Conservation (phyloP, 495 filamentous ascomycete species). For the Neurospora sublineolata region DNA sequence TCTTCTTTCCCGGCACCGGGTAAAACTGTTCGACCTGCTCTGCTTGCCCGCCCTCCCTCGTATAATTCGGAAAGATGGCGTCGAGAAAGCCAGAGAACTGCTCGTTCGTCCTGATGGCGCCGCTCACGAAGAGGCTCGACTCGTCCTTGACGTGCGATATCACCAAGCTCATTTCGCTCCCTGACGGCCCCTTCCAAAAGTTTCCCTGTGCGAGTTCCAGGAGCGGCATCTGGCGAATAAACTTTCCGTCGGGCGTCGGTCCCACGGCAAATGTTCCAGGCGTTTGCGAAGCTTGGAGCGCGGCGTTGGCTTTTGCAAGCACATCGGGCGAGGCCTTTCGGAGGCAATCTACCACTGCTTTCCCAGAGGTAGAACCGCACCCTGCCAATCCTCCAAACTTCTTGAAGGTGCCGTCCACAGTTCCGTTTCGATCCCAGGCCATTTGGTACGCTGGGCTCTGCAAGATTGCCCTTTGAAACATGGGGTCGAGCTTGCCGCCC, state of each 20-base stretch:
- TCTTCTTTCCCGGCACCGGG: conserved; percentile 11
- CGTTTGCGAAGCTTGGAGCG: conserved; percentile 19
- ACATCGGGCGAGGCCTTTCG: conserved; percentile 22
- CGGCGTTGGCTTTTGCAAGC: conserved; percentile 31
- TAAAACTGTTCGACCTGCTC: conserved; percentile 25
- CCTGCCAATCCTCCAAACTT: conserved; percentile 34
- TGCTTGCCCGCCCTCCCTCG: conserved; percentile 19
- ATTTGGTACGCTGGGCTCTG: conserved; percentile 38
- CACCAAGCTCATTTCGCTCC: conserved; percentile 12
- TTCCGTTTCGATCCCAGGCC: conserved; percentile 29
- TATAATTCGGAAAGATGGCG: conserved; percentile 28
- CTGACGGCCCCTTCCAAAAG: conserved; percentile 28
- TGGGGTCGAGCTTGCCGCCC: conserved; percentile 37
- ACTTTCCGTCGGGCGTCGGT: conserved; percentile 33
- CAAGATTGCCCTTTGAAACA: conserved; percentile 35
- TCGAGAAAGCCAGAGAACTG: conserved; percentile 41
- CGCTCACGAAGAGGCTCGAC: conserved; percentile 25
- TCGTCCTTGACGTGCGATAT: conserved; percentile 32
- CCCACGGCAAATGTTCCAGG: conserved; percentile 34
- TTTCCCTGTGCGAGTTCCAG: conserved; percentile 35
- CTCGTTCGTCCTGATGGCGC: conserved; percentile 38
- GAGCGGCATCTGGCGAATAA: conserved; percentile 32
- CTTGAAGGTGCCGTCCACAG: conserved; percentile 28
- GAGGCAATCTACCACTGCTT: conserved; percentile 20
- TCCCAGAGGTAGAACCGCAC: conserved; percentile 25